Percentiles rank a stretch among this genome's conserved stretches.
These are phyloP conservation scores for Passalora sequoiae DNA, from an alignment of 2,329 filamentous ascomycete species.

Conservation along the genomic window DNA sequence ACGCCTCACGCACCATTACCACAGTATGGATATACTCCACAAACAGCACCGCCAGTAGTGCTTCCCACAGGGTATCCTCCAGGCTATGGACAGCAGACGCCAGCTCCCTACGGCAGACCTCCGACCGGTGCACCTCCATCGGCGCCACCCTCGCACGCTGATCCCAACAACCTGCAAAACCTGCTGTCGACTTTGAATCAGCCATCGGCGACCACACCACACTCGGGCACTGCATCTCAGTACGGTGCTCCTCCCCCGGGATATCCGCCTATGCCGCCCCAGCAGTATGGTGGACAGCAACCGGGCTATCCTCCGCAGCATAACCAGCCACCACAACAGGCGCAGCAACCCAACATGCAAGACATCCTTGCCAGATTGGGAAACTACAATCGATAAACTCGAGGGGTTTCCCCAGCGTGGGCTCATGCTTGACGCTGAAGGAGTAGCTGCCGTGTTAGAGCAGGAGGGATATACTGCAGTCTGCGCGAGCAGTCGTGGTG, in stretches of 20 bases:
- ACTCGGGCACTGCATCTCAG: slow-evolving; percentile 5
- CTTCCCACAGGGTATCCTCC: slow-evolving; percentile 16
- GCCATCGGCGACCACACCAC: slow-evolving; percentile 23
- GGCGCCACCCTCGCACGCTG: slow-evolving; percentile 56
- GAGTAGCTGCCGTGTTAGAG: too few relatives aligned
- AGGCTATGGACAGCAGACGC: slow-evolving; percentile 22
- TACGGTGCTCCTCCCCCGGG: slow-evolving; percentile 15
- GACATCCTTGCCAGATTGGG: slow-evolving; percentile 71
- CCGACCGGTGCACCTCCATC: slow-evolving; percentile 31
- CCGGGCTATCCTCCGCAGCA: slow-evolving; percentile 28
- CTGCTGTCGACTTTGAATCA: slow-evolving; percentile 57
- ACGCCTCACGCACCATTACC: slow-evolving; percentile 1
- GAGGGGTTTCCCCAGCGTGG: background rate
- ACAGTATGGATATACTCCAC: slow-evolving; percentile 30
- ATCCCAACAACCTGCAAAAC: slow-evolving; percentile 65
- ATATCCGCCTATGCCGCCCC: slow-evolving; percentile 13
- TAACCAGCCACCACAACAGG: slow-evolving; percentile 26
- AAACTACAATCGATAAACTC: slow-evolving; percentile 27
- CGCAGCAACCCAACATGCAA: slow-evolving; percentile 49
- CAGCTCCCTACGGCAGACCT: slow-evolving; percentile 31
- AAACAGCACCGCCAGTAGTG: slow-evolving; percentile 19
- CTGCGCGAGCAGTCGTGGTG: too few relatives aligned
- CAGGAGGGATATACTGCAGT: too few relatives aligned
- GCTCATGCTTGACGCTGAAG: too few relatives aligned
- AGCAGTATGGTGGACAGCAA: slow-evolving; percentile 10